Conservation (phyloP, 1,284 basidiomycete genomes). For the Nidula niveotomentosa region DNA sequence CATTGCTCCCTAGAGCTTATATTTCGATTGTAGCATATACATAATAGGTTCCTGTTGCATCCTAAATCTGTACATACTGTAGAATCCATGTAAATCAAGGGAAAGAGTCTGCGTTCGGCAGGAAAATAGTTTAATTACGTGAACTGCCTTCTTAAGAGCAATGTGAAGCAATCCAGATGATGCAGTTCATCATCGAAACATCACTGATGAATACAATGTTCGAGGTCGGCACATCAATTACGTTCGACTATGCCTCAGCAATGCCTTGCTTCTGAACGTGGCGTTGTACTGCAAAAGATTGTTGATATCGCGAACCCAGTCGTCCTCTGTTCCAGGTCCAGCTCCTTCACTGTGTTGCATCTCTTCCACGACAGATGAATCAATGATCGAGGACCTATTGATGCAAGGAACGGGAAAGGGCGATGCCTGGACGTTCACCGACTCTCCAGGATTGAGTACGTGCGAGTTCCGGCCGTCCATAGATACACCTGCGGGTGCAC, state of each 20-base stretch:
- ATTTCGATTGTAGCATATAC: no score
- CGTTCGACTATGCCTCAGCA: conserved; percentile 63
- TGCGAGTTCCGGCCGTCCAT: conserved; percentile 91
- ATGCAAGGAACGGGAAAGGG: conserved; percentile 93
- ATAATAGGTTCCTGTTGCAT: no score
- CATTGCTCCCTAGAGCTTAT: no score
- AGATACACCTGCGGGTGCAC: conserved; percentile 86
- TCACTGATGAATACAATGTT: no score
- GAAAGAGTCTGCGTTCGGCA: no score
- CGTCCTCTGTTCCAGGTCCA: conserved; percentile 80
- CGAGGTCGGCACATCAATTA: conserved; percentile 18
- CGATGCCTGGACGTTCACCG: conserved; percentile 83
- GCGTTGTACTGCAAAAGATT: conserved; percentile 90
- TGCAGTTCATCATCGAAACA: no score
- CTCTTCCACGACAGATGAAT: conserved; percentile 43
- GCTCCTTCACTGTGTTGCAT: conserved; percentile 48
- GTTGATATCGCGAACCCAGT: conserved; percentile 97
- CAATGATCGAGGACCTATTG: conserved; percentile 75
- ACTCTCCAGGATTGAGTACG: conserved; percentile 80
- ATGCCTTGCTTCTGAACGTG: conserved; percentile 86
- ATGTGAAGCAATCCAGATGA: no score
- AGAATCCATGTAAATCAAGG: no score
- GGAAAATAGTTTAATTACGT: no score
- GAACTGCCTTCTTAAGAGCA: no score
- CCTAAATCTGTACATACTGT: no score